Evolutionary conservation across 2,329 filamentous ascomycete species (phyloP).

Genomic region (Talaromyces sp.): DNA sequence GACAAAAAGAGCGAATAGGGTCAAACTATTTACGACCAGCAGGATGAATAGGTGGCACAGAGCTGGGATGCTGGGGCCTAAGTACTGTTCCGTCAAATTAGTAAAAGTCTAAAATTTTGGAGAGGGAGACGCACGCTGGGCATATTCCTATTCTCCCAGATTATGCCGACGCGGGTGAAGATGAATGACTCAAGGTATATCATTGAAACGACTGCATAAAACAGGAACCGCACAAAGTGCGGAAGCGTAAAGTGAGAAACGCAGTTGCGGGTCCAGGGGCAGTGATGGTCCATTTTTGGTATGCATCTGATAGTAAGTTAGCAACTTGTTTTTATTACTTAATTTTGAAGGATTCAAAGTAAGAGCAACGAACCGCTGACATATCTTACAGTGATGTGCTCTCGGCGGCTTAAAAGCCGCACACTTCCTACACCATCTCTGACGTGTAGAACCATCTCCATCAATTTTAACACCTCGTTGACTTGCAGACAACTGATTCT

Average conservation of each 20-base stretch:
- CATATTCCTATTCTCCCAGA: slow-evolving; percentile 56
- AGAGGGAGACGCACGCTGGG: slow-evolving; percentile 49
- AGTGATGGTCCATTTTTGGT: slow-evolving; percentile 66
- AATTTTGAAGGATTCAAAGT: too few relatives aligned
- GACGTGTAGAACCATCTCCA: slow-evolving; percentile 26
- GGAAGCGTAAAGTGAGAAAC: slow-evolving; percentile 64
- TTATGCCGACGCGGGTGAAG: slow-evolving; percentile 48
- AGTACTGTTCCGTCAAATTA: slow-evolving; percentile 44
- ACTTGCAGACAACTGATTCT: slow-evolving; percentile 8
- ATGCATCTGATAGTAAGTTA: slow-evolving; percentile 48
- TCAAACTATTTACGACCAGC: slow-evolving; percentile 54
- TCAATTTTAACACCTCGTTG: not conserved
- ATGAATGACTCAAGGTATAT: slow-evolving; percentile 55
- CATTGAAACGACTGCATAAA: slow-evolving; percentile 59
- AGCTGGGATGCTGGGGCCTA: slow-evolving; percentile 54
- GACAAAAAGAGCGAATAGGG: slow-evolving; percentile 54
- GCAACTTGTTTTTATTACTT: too few relatives aligned
- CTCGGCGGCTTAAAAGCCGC: slow-evolving; percentile 60
- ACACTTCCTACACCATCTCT: slow-evolving; percentile 61
- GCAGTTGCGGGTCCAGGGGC: slow-evolving; percentile 64
- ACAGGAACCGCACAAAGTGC: slow-evolving; percentile 62
- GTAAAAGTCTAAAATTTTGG: not conserved
- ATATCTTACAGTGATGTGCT: slow-evolving; percentile 64
- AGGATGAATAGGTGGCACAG: slow-evolving; percentile 56
- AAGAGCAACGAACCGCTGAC: slow-evolving; percentile 48